Base-by-base conservation (phyloP, 2,329 filamentous ascomycete genomes). In the Ceratocystis destructans region DNA sequence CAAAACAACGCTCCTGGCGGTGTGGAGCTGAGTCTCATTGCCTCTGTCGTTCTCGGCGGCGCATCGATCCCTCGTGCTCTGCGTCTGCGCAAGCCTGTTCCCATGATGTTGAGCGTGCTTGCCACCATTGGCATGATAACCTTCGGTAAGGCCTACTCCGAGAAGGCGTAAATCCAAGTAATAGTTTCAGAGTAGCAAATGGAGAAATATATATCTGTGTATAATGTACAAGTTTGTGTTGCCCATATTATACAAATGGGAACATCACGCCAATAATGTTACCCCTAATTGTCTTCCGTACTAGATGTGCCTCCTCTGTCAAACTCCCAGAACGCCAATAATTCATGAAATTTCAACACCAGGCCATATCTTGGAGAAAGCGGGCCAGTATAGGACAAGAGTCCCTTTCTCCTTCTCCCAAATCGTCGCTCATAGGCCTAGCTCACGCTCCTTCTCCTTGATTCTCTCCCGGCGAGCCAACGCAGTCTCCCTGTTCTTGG, bases 41-140 rank as follows among this genome's bases (percentile, higher is more conserved):
- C 94, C 3, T 96, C 90, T 0, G 72, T 90, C n/a, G 78, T 97
- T 31, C 82, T 99, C 45, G 93, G 82, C 53, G 91, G 90, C 22
- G 88, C 88, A 53, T 88, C 89, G 1, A 87, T 97, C 68, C 94
- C 94, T 12, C 83, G 94, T 64, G 94, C 91, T 3, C 85, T 99
- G 72, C 89, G 86, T 75, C 83, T 86, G 53, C 80, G 82, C 71
- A 99, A 97, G 82, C 89, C 90, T 0, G 83, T 99, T 64, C 93
- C 94, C 0, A 80, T 88, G 66, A 84, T 87, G 10, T 78, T 99
- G 73, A 93, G 89, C 73, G 73, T 91, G 61, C 73, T 97, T 72
- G 90, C 93, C 15, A 79, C 85, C 8, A 90, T 89, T 74, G 93
- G 93, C 17, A 73, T 96, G 71, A 80, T 84, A 72, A 86, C 87